A percentile compares a stretch with the other conserved stretches of the same genome.
Conservation (phyloP, 352 stramenopile genomes). For the Plasmopara muralis region DNA sequence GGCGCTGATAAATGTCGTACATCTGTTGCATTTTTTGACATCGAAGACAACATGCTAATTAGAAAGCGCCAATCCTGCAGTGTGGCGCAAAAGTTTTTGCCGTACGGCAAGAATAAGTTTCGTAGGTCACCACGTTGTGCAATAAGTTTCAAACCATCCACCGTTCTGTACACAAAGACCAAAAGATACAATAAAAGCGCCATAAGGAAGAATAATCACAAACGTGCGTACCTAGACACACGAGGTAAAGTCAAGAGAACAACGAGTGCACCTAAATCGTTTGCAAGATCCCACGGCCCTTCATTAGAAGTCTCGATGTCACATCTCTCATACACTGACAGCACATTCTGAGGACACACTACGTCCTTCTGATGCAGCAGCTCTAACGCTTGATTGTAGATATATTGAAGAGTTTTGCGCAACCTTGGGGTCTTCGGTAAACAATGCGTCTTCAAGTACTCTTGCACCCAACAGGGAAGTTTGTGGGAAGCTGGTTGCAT, state of each 20-base stretch:
- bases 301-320: slow-evolving; percentile 3
- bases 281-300: slow-evolving; percentile 32
- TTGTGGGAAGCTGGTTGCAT: slow-evolving; percentile 13
- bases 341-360: slow-evolving; percentile 30
- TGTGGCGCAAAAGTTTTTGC: slow-evolving; percentile 56
- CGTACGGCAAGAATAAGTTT: slow-evolving; percentile 69
- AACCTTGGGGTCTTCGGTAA: slow-evolving; percentile 20
- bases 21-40: slow-evolving; percentile 30
- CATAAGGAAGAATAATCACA: not conserved
- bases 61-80: slow-evolving; percentile 73
- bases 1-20: slow-evolving; percentile 17
- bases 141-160: slow-evolving; percentile 63
- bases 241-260: slow-evolving; percentile 55
- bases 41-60: slow-evolving; percentile 53
- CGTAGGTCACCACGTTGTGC: slow-evolving; percentile 36
- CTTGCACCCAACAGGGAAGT: slow-evolving; percentile 44
- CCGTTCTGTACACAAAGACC: slow-evolving; percentile 22
- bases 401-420: slow-evolving; percentile 19
- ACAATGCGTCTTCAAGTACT: slow-evolving; percentile 45
- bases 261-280: slow-evolving; percentile 57
- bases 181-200: slow-evolving; percentile 2
- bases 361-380: slow-evolving; percentile 48
- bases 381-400: slow-evolving; percentile 42
- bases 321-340: slow-evolving; percentile 25
- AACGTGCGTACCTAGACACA: slow-evolving; percentile 39